Conservation (phyloP, 78 protist species). For the Bodo saltans region DNA sequence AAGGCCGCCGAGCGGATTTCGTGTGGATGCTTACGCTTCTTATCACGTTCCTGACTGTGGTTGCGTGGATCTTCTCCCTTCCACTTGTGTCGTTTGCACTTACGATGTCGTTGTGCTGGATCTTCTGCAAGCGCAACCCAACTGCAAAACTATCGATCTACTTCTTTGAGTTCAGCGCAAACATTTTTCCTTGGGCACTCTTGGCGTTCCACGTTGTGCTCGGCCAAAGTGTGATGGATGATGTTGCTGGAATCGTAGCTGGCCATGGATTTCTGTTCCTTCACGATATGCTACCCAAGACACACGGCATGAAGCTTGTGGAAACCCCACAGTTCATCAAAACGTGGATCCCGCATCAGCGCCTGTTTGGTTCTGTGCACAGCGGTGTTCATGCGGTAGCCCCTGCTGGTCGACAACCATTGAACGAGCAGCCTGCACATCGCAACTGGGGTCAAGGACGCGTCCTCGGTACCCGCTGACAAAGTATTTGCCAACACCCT, state of each 20-base stretch:
- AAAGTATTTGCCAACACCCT: too few relatives aligned
- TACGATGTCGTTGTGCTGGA: conserved; percentile 11
- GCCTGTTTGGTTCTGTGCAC: too few relatives aligned
- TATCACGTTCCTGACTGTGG: not conserved
- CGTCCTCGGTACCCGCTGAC: too few relatives aligned
- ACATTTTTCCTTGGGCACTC: conserved; percentile 4
- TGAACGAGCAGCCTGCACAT: too few relatives aligned
- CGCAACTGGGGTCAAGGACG: too few relatives aligned
- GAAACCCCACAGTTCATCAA: conserved; percentile 22
- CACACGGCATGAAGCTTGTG: conserved; percentile 5
- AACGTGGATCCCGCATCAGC: not conserved
- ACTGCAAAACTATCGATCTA: not conserved
- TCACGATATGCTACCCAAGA: conserved; percentile 11
- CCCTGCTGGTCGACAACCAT: too few relatives aligned
- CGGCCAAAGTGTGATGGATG: not conserved
- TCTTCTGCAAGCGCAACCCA: conserved; percentile 16
- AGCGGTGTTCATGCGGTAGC: too few relatives aligned
- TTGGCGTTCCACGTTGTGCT: not conserved
- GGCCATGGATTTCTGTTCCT: not conserved
- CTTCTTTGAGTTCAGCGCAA: conserved; percentile 8
- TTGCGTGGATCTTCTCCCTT: not conserved
- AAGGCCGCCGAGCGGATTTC: conserved; percentile 1
- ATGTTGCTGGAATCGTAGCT: not conserved
- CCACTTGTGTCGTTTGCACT: not conserved
- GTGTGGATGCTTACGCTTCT: conserved; percentile 18